Conservation (phyloP, 1,284 basidiomycete genomes). For the Trametes versicolor region DNA sequence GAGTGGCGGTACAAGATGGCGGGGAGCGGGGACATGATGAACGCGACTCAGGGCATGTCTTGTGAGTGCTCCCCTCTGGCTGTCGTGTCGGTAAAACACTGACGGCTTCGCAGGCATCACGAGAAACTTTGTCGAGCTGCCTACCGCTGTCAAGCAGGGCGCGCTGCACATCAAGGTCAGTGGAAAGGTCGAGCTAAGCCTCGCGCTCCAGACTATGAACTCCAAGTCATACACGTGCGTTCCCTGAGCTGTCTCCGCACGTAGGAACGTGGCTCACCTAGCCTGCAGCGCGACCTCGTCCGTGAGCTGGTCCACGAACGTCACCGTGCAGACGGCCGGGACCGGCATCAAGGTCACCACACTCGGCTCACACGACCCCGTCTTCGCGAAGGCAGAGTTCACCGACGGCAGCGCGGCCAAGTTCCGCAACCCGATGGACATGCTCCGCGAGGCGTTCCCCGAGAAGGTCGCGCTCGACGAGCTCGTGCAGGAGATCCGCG, state of each 20-base stretch:
- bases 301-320: constrained; percentile 36
- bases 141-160: constrained; percentile 38
- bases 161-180: constrained; percentile 42
- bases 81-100: background rate
- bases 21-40: constrained; percentile 37
- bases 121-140: constrained; percentile 43
- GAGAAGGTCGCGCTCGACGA: constrained; percentile 36
- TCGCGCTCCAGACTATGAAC: constrained; percentile 35
- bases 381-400: constrained; percentile 25
- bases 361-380: constrained; percentile 29
- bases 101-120: constrained; percentile 39
- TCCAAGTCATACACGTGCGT: constrained; percentile 37
- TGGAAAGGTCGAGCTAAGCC: constrained; percentile 41
- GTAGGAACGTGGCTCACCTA: background rate
- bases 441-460: constrained; percentile 32
- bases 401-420: constrained; percentile 19
- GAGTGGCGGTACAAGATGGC: constrained; percentile 44
- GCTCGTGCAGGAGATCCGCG: constrained; percentile 40
- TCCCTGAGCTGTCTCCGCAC: background rate
- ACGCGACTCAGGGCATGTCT: constrained; percentile 39
- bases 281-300: constrained; percentile 35
- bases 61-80: constrained; percentile 33
- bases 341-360: constrained; percentile 36
- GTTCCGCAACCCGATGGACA: constrained; percentile 29
- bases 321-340: constrained; percentile 32